These are phyloP conservation scores for Globisporangium lucens DNA, from an alignment of 352 stramenopile species.

Conservation along the genomic window DNA sequence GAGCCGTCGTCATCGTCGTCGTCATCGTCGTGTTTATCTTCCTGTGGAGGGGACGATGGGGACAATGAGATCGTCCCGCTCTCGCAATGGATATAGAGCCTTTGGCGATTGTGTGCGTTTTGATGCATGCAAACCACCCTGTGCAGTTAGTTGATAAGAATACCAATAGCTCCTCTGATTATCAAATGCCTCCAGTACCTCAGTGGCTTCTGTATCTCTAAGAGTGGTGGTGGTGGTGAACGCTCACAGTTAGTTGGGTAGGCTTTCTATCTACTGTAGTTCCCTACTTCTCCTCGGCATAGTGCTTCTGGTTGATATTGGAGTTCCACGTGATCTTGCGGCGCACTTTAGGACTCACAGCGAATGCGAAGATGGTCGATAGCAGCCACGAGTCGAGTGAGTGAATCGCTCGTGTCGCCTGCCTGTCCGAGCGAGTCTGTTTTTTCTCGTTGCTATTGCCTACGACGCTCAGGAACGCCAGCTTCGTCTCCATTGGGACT, in stretches of 20 bases:
- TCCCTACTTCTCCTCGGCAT: too few species aligned
- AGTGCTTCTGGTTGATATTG: too few species aligned
- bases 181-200: not conserved
- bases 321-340: not conserved
- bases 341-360: not conserved
- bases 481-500: not conserved
- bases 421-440: not conserved
- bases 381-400: not conserved
- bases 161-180: not conserved
- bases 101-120: too few species aligned
- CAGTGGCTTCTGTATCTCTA: not conserved
- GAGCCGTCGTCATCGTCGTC: not conserved
- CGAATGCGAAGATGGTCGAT: not conserved
- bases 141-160: not conserved
- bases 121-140: not conserved
- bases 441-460: not conserved
- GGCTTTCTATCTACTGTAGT: too few species aligned
- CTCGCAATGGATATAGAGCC: constrained; percentile 12
- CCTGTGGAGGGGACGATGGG: too few species aligned
- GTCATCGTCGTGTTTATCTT: not conserved
- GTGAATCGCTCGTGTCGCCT: not conserved
- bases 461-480: not conserved
- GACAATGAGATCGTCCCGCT: constrained; percentile 5
- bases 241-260: too few species aligned
- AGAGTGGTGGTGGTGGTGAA: too few species aligned